Conservation (phyloP, 2,329 filamentous ascomycete genomes). For the Claviceps spartinae region DNA sequence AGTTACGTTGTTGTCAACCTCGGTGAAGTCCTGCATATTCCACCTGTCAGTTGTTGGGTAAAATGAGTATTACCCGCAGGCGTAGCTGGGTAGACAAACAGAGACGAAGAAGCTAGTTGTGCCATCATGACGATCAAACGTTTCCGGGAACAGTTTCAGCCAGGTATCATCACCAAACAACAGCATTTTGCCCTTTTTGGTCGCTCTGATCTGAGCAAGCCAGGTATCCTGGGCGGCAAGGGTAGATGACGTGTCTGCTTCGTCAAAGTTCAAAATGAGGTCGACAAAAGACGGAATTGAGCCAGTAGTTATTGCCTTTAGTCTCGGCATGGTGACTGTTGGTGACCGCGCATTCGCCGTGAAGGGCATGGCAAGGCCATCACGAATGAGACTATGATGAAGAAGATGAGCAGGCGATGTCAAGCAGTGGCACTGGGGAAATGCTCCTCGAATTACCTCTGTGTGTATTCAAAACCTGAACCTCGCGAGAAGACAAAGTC, state of each 20-base stretch:
- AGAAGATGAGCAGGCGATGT: background rate
- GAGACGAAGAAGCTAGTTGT: slow-evolving; percentile 98
- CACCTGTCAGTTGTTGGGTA: background rate
- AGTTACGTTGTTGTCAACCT: slow-evolving; percentile 96
- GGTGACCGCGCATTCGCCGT: slow-evolving; percentile 93
- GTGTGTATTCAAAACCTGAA: slow-evolving; percentile 79
- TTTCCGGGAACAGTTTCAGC: slow-evolving; percentile 87
- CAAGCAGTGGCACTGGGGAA: background rate
- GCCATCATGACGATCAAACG: slow-evolving; percentile 77
- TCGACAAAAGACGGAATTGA: slow-evolving; percentile 98
- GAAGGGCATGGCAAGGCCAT: slow-evolving; percentile 77
- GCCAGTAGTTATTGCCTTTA: slow-evolving; percentile 94
- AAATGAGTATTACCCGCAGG: background rate
- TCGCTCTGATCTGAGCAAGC: slow-evolving; percentile 81
- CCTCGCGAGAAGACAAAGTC: slow-evolving; percentile 79
- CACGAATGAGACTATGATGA: slow-evolving; percentile 58
- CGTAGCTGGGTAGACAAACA: slow-evolving; percentile 40
- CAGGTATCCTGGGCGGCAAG: slow-evolving; percentile 86
- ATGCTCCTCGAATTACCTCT: slow-evolving; percentile 46
- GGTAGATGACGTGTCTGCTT: slow-evolving; percentile 81
- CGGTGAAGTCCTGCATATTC: slow-evolving; percentile 67
- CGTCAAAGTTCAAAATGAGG: slow-evolving; percentile 90
- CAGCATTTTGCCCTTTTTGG: slow-evolving; percentile 57
- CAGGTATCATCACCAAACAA: slow-evolving; percentile 98
- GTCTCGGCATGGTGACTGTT: slow-evolving; percentile 93